A percentile compares a stretch with the other conserved stretches of the same genome.
phyloP scores from a whole-genome alignment of 2,329 filamentous ascomycete genomes.

The Penicillium sclerotiorum region DNA sequence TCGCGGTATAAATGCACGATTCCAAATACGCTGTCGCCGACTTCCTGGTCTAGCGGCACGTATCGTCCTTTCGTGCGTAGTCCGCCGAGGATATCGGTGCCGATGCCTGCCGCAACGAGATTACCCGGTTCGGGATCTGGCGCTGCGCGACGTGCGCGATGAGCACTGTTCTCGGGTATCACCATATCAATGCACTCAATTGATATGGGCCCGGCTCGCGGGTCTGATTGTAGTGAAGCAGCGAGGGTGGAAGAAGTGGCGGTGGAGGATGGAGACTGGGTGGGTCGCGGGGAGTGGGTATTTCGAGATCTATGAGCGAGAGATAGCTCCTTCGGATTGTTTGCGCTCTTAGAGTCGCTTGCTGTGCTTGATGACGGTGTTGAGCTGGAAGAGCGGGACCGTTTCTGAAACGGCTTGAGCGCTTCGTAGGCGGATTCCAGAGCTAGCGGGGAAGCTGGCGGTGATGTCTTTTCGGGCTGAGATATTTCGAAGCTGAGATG shows the following conservation, averaged over 20 bases:
- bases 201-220: conserved; percentile 77
- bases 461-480: conserved; percentile 1
- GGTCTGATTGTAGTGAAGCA: conserved; percentile 58
- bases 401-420: conserved; percentile 40
- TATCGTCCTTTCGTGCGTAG: conserved; percentile 82
- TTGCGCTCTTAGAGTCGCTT: conserved; percentile 2
- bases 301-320: conserved; percentile 9
- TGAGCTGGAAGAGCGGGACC: conserved; percentile 19
- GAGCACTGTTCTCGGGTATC: conserved; percentile 29
- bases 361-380: conserved; percentile 10
- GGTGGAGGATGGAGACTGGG: neutral
- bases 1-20: conserved; percentile 94
- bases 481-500: conserved; percentile 64
- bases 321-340: neutral
- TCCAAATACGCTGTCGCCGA: conserved; percentile 84
- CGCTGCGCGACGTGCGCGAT: conserved; percentile 23
- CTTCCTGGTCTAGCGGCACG: conserved; percentile 67
- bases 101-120: conserved; percentile 50
- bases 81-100: conserved; percentile 59
- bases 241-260: conserved; percentile 23
- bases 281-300: neutral
- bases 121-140: conserved; percentile 42
- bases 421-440: conserved; percentile 41
- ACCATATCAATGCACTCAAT: conserved; percentile 81
- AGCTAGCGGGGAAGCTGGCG: conserved; percentile 26